Base-by-base conservation (phyloP, 2,329 filamentous ascomycete species). In the Xylariaceae sp. region DNA sequence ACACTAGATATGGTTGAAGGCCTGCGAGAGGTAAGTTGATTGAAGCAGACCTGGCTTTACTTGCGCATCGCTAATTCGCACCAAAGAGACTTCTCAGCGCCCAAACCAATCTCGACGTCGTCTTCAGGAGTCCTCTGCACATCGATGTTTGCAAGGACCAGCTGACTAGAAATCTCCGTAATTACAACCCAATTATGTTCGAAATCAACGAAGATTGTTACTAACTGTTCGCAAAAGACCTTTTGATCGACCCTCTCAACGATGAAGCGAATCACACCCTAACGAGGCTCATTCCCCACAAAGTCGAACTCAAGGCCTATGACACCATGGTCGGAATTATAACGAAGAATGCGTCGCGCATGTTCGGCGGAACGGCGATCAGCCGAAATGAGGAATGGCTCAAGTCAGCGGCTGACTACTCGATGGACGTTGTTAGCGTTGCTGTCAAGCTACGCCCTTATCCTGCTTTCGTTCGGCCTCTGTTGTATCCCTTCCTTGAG, bases 1-100 rank as follows among this genome's bases (percentile, higher is more conserved):
- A 57, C 63, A 24, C 31, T 66, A 45, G 56, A 66, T 43, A 60
- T 66, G 64, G 58, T 66, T 21, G 50, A 66, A 21, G 54, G 59
- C 19, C 39, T 66, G 17, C 40, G 62, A 45, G 60, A 62, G 53
- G 60, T 62, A 45, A 17, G 51, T 23, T 12, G 33, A 6, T 26
- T 8, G 23, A 46, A n/a, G 2, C 9, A 4, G 31, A 28, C 6
- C 6, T 16, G 3, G n/a, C 16, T 1, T 16, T 34, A 6, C 11
- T n/a, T 4, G 6, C 14, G 33, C 23, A n/a, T 33, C 14, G 36
- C 54, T 63, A 34, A 58, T 17, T 23, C 7, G n/a, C 4, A 9
- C 9, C 21, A 31, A 11, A 62, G 60, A 58, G 60, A 56, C 60
- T 62, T 43, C 50, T 62, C 3, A 61, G 57, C 12, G 60, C 57